Evolutionary conservation across 306 rosid species (phyloP).

Genomic region (Rosa multiflora): DNA sequence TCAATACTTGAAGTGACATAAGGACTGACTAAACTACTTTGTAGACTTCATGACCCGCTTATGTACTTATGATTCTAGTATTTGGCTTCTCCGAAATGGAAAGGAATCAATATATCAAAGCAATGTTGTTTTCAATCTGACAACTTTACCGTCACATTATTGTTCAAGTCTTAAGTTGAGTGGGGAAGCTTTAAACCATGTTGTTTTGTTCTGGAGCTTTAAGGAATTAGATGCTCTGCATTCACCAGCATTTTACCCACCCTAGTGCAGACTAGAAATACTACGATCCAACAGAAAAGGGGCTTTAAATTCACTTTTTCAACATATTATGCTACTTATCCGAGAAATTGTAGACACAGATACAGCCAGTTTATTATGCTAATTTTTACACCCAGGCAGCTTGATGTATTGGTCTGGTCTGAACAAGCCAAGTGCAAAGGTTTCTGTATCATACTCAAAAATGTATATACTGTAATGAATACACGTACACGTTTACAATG

Average conservation of each 20-base stretch:
- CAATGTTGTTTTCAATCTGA: neutral
- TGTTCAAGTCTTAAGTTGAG: neutral
- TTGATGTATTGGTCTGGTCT: neutral
- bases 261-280: neutral
- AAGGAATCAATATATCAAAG: neutral
- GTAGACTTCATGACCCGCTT: too few relatives aligned
- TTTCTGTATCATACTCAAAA: conserved; percentile 4
- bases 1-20: neutral
- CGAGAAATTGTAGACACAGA: neutral
- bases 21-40: neutral
- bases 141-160: too few relatives aligned
- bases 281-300: too few relatives aligned
- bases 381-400: neutral
- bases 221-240: conserved; percentile 14
- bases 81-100: neutral
- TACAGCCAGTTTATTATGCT: neutral
- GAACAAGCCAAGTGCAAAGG: neutral
- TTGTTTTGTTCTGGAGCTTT: neutral
- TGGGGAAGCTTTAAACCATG: neutral
- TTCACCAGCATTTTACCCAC: neutral
- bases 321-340: neutral
- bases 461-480: conserved; percentile 34
- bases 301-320: neutral
- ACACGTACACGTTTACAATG: conserved; percentile 48
- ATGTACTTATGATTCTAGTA: neutral